Conservation (phyloP, 352 stramenopile genomes). For the Poterioochromonas sp. region DNA sequence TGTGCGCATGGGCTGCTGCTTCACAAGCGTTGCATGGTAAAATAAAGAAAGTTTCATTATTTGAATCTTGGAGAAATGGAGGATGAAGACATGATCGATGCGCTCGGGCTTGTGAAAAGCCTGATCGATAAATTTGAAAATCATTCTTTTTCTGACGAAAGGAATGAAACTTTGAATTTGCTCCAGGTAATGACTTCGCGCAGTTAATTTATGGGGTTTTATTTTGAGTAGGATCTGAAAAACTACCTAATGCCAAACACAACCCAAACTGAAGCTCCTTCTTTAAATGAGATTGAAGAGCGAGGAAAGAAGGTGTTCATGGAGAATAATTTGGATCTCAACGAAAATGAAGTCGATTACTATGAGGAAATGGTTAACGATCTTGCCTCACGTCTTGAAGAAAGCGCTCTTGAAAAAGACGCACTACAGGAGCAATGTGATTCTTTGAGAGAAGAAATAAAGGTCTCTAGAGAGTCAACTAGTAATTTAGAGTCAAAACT, state of each 20-base stretch:
- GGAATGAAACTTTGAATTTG: not conserved
- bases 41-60: not conserved
- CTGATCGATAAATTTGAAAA: not conserved
- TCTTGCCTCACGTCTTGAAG: not conserved
- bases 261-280: not conserved
- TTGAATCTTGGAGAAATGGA: not conserved
- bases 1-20: no score
- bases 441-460: not conserved
- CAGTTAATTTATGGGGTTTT: not conserved
- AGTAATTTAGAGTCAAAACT: not conserved
- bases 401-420: not conserved
- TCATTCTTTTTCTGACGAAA: not conserved
- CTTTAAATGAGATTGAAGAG: not conserved
- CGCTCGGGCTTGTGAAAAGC: not conserved
- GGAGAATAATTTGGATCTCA: not conserved
- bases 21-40: no score
- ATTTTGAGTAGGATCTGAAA: not conserved
- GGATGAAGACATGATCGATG: not conserved
- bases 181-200: not conserved
- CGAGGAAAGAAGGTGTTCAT: not conserved
- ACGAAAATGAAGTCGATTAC: not conserved
- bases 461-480: not conserved
- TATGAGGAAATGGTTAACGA: constrained; percentile 23
- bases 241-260: not conserved
- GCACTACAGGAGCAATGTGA: not conserved